A percentile compares a stretch with the other conserved stretches of the same genome.
These are phyloP conservation scores for Cladophialophora immunda DNA, from an alignment of 2,329 filamentous ascomycete species.

Conservation along the genomic window DNA sequence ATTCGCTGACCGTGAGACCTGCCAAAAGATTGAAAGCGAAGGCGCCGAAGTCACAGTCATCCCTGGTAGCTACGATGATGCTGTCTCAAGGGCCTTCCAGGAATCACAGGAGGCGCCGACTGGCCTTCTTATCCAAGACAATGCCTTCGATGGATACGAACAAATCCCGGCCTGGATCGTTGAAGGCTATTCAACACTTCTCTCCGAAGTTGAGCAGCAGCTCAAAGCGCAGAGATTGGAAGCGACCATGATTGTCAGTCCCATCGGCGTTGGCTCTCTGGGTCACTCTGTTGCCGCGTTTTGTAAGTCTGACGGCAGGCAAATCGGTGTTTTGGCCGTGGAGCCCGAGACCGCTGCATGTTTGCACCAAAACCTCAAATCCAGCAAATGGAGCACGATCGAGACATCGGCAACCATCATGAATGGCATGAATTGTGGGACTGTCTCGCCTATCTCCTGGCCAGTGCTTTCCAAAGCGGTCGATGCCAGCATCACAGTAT, in stretches of 20 bases:
- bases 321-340: slow-evolving; percentile 67
- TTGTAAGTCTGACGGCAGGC: slow-evolving; percentile 61
- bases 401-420: slow-evolving; percentile 72
- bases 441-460: slow-evolving; percentile 72
- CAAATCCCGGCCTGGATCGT: slow-evolving; percentile 77
- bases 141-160: slow-evolving; percentile 71
- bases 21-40: slow-evolving; percentile 66
- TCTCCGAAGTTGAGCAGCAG: slow-evolving; percentile 73
- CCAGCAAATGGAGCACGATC: slow-evolving; percentile 59
- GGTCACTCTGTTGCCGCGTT: slow-evolving; percentile 73
- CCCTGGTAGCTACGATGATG: slow-evolving; percentile 69
- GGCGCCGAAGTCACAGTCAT: slow-evolving; percentile 67
- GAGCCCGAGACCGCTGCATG: slow-evolving; percentile 73
- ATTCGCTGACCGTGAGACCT: slow-evolving; percentile 63
- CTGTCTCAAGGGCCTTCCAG: slow-evolving; percentile 60
- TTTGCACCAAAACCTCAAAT: slow-evolving; percentile 58
- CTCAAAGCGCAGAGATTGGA: slow-evolving; percentile 52
- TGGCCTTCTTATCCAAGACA: slow-evolving; percentile 70
- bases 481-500: slow-evolving; percentile 68
- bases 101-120: slow-evolving; percentile 49
- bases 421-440: slow-evolving; percentile 77
- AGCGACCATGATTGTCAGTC: slow-evolving; percentile 65
- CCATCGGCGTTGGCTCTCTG: slow-evolving; percentile 77
- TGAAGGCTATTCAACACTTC: slow-evolving; percentile 78
- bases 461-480: slow-evolving; percentile 65